Percentiles rank a stretch among this genome's conserved stretches.
Conservation (phyloP, 257 asterid genomes). For the Osmanthus fragrans region DNA sequence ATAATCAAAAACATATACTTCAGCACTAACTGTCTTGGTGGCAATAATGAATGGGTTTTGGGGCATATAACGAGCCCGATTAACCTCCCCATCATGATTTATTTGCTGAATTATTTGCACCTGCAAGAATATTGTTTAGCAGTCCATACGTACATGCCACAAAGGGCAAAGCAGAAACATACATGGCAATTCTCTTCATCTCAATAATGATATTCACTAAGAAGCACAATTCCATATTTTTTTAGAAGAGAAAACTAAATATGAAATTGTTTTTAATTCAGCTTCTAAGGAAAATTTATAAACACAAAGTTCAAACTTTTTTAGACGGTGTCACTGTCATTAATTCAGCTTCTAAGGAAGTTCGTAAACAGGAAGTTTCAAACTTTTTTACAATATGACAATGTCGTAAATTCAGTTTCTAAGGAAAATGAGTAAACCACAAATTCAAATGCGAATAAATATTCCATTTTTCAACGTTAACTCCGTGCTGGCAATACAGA, state of each 20-base stretch:
- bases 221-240: neutral
- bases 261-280: neutral
- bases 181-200: conserved; percentile 30
- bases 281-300: neutral
- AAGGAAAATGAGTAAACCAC: neutral
- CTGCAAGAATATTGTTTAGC: conserved; percentile 38
- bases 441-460: neutral
- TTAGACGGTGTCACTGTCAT: neutral
- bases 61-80: conserved; percentile 97
- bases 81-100: conserved; percentile 95
- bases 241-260: neutral
- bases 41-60: conserved; percentile 82
- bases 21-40: conserved; percentile 88
- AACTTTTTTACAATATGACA: neutral
- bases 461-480: neutral
- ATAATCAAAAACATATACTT: conserved; percentile 86
- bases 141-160: neutral
- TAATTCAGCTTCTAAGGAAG: neutral
- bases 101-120: conserved; percentile 97
- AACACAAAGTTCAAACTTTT: too few relatives aligned
- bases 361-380: neutral
- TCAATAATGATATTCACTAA: neutral
- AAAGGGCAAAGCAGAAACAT: neutral
- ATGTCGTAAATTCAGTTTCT: neutral
- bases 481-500: neutral